A percentile compares a stretch with the other conserved stretches of the same genome.
These are phyloP conservation scores for Ramaria sp. DNA, from an alignment of 768 basidiomycete genomes.

Conservation along the genomic window DNA sequence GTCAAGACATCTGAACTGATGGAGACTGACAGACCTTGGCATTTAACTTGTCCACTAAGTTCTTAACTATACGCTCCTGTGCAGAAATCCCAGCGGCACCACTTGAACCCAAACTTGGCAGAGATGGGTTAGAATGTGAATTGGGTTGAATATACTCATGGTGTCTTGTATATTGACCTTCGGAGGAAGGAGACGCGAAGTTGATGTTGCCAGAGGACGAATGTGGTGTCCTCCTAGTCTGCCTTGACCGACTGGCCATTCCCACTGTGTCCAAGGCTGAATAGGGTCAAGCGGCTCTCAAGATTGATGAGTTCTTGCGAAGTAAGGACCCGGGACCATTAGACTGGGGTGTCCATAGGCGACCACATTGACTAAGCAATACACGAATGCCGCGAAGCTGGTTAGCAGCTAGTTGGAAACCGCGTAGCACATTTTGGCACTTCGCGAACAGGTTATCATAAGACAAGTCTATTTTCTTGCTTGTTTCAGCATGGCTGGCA, in stretches of 20 bases:
- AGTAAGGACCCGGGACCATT: no score
- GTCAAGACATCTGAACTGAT: neutral
- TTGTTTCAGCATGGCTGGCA: no score
- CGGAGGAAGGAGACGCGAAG: neutral
- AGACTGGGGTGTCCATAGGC: no score
- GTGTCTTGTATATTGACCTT: neutral
- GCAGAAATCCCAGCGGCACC: slow-evolving; percentile 34
- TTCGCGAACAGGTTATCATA: no score
- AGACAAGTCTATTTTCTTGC: no score
- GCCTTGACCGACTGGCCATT: neutral
- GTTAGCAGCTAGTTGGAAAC: no score
- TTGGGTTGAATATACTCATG: slow-evolving; percentile 2
- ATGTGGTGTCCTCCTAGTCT: slow-evolving; percentile 3
- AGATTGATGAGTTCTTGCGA: no score
- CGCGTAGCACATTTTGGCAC: no score
- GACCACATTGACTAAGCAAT: no score
- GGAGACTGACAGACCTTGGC: slow-evolving; percentile 47
- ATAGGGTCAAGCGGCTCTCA: no score
- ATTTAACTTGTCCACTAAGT: slow-evolving; percentile 69
- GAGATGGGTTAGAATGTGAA: slow-evolving; percentile 12
- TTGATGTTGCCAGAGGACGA: slow-evolving; percentile 3
- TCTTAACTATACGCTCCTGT: slow-evolving; percentile 75
- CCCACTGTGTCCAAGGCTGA: no score
- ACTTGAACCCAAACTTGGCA: slow-evolving; percentile 20
- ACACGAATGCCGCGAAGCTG: no score